Evolutionary conservation across 148 eudicot species (phyloP).

Genomic region (Nepenthes gracilis): DNA sequence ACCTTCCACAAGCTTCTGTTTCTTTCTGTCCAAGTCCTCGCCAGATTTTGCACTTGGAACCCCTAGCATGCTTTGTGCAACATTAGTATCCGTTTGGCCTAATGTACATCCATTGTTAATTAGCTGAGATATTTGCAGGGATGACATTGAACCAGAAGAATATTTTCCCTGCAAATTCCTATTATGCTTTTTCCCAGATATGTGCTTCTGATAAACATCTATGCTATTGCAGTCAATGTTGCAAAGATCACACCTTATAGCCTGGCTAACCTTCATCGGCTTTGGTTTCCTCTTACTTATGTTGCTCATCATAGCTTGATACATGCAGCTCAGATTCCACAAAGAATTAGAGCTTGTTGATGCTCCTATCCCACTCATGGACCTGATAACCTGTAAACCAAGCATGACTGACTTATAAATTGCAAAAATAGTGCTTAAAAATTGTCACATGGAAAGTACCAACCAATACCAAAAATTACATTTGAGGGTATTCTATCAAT

Average conservation of each 20-base stretch:
- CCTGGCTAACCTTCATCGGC: slow-evolving; percentile 5
- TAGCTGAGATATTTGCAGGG: slow-evolving; percentile 9
- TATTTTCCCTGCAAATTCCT: slow-evolving; percentile 14
- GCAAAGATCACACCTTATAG: slow-evolving; percentile 25
- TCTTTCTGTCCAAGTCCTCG: slow-evolving; percentile 19
- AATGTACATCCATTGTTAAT: background rate
- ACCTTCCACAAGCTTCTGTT: slow-evolving; percentile 21
- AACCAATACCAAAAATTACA: too few species aligned
- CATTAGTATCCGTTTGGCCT: slow-evolving; percentile 2
- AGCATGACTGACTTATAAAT: background rate
- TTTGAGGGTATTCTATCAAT: too few species aligned
- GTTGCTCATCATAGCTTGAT: background rate
- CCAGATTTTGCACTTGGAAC: slow-evolving; percentile 6
- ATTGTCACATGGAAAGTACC: too few species aligned
- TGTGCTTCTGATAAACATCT: slow-evolving; percentile 20
- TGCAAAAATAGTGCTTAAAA: too few species aligned
- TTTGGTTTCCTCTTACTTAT: background rate
- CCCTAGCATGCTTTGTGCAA: slow-evolving; percentile 1
- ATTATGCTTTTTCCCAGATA: slow-evolving; percentile 24
- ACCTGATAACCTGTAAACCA: slow-evolving; percentile 11
- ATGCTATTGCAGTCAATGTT: slow-evolving; percentile 19
- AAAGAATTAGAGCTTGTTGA: slow-evolving; percentile 6
- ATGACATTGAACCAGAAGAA: slow-evolving; percentile 4
- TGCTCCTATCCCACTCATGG: slow-evolving; percentile 4
- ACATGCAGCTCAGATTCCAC: background rate